These are phyloP conservation scores for Durusdinium trenchii DNA, from an alignment of 73 alveolate species.

Conservation along the genomic window DNA sequence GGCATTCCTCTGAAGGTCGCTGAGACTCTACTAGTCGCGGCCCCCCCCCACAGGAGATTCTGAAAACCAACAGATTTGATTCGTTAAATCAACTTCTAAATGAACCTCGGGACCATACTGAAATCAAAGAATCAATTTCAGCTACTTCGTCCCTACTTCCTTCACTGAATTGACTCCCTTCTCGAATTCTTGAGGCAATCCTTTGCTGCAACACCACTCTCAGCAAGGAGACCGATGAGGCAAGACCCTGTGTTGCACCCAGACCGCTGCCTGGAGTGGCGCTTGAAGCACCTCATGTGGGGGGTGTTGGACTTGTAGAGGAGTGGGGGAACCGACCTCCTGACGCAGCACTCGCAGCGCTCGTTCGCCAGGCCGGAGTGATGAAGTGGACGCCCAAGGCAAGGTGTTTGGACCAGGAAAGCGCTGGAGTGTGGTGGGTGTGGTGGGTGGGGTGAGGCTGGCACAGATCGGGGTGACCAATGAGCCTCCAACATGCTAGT, in stretches of 20 bases:
- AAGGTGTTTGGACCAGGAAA: background rate
- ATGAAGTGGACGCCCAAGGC: conserved; percentile 93
- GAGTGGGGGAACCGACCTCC: too few species aligned
- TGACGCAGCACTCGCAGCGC: too few species aligned
- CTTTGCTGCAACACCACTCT: conserved; percentile 89
- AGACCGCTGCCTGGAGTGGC: background rate
- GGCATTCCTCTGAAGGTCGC: too few species aligned
- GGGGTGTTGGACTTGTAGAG: background rate
- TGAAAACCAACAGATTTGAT: too few species aligned
- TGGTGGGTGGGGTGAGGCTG: background rate
- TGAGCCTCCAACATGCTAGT: too few species aligned
- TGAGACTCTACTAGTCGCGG: too few species aligned
- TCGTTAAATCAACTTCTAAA: too few species aligned
- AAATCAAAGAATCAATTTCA: background rate
- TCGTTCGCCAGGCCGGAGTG: conserved; percentile 32
- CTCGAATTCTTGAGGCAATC: conserved; percentile 28
- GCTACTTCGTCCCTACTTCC: background rate
- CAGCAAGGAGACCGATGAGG: conserved; percentile 82
- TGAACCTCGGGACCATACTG: too few species aligned
- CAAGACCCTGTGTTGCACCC: too few species aligned
- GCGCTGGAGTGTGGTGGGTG: background rate
- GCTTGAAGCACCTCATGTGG: background rate
- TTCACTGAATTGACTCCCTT: background rate
- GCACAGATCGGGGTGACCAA: too few species aligned
- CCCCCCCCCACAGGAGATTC: too few species aligned